Evolutionary conservation across 768 basidiomycete genomes (phyloP), one percentile per base, ranked within the genome.

Genomic region (Naganishia antarctica): DNA sequence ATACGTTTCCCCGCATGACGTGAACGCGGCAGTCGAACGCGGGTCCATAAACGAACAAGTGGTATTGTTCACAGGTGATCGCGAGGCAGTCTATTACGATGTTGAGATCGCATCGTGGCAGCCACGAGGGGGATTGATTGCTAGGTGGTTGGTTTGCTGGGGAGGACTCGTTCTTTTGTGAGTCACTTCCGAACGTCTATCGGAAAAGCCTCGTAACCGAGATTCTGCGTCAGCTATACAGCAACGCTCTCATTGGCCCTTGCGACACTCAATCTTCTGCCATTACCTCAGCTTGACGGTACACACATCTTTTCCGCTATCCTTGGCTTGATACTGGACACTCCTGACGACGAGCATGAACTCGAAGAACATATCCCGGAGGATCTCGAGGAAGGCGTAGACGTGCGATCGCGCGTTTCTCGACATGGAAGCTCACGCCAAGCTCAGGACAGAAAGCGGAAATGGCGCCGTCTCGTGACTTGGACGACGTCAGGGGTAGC

Each of bases 221-320:
- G n/a, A n/a, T n/a, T n/a, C 32, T 23, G 43, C 34, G 5, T 28
- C 47, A 66, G 65, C 9, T 66, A 66, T 49, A 37, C 48, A 2
- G 45, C 43, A 4, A 62, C 37, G 18, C 21, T 66, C 3, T 61
- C 65, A 32, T 45, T 66, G 13, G 44, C 65, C 12, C 50, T 66
- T 4, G 65, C 65, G 1, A 26, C 61, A 0, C 60, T 66, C 43
- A 66, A 66, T 23, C 48, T 66, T 1, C 40, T 66, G 25, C 65
- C 65, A 13, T 37, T 66, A 34, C 65, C 65, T 26, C 28, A 28
- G 9, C 49, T 66, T 7, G 65, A 66, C 26, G 65, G 65, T 1
- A 41, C 46, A 21, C 65, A 66, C 25, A 58, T 66, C 26, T 45
- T 66, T 40, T 45, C 60, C 23, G 60, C 65, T 3, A 16, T 53